Evolutionary conservation across 2,329 filamentous ascomycete species (phyloP).

Genomic region (Paecilomyces formosus): DNA sequence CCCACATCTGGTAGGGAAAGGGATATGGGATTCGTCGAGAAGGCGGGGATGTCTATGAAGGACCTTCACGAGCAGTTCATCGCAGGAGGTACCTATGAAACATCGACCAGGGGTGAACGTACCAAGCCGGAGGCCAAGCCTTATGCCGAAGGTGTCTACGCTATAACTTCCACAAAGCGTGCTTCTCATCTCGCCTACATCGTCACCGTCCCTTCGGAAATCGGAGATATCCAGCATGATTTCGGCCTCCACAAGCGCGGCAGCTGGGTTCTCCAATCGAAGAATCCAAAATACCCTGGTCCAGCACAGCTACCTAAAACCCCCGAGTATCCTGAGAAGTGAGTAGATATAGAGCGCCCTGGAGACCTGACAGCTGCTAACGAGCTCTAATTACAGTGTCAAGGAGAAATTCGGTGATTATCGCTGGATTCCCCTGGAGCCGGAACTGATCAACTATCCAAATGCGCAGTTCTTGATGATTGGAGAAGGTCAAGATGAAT

Average conservation of each 20-base stretch:
- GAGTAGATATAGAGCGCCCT: conserved; percentile 21
- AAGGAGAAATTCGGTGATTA: conserved; percentile 63
- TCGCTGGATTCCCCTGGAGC: conserved; percentile 67
- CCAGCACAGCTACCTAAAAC: conserved; percentile 58
- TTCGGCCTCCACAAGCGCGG: conserved; percentile 65
- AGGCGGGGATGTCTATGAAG: conserved; percentile 56
- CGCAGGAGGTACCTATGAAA: conserved; percentile 59
- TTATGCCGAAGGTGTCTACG: conserved; percentile 80
- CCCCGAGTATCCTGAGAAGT: conserved; percentile 66
- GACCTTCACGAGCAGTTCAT: conserved; percentile 69
- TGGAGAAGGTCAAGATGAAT: conserved; percentile 43
- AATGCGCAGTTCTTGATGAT: conserved; percentile 74
- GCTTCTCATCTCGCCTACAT: conserved; percentile 75
- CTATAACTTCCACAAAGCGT: conserved; percentile 63
- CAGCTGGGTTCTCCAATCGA: conserved; percentile 70
- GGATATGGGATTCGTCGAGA: conserved; percentile 80
- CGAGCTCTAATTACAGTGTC: conserved; percentile 41
- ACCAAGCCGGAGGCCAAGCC: conserved; percentile 63
- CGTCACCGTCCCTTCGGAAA: conserved; percentile 62
- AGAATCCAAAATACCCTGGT: conserved; percentile 66
- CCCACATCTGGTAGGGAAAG: conserved; percentile 61
- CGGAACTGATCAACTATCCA: conserved; percentile 65
- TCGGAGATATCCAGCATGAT: conserved; percentile 66
- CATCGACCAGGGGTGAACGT: conserved; percentile 65
- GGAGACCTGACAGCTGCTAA: conserved; percentile 5